phyloP scores from a whole-genome alignment of 345 rosid genomes.

The Acer campestre region DNA sequence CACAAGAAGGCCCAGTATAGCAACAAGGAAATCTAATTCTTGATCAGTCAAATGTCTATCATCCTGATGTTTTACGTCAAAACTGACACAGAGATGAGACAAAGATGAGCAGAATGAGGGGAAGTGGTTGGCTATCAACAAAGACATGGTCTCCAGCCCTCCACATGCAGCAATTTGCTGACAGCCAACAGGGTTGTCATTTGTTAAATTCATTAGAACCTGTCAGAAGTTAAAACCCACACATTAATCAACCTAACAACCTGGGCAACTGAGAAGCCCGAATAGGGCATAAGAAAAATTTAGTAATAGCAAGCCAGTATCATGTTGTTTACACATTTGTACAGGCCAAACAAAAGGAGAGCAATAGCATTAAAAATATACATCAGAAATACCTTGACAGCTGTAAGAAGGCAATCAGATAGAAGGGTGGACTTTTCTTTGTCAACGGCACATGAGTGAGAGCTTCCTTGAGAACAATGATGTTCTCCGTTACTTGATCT shows the following conservation, averaged over 20 bases:
- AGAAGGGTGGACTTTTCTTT: conserved; percentile 59
- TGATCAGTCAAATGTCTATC: conserved; percentile 73
- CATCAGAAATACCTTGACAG: conserved; percentile 64
- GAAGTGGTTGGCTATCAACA: conserved; percentile 75
- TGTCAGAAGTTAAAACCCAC: conserved; percentile 34
- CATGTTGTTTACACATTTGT: background rate
- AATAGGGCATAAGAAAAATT: conserved; percentile 5
- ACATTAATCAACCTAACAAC: conserved; percentile 13
- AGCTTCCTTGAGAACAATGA: conserved; percentile 38
- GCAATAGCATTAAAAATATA: too few species aligned
- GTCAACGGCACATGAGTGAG: conserved; percentile 40
- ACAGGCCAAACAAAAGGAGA: conserved; percentile 2
- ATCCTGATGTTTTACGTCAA: conserved; percentile 34
- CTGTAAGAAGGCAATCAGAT: conserved; percentile 85
- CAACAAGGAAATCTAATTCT: conserved; percentile 94
- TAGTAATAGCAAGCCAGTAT: background rate
- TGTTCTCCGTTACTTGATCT: conserved; percentile 32
- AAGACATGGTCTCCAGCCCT: conserved; percentile 80
- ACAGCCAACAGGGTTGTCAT: conserved; percentile 86
- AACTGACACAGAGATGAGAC: conserved; percentile 30
- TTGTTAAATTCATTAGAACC: conserved; percentile 95
- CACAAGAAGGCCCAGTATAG: conserved; percentile 87
- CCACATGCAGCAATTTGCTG: conserved; percentile 80
- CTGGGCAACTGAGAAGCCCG: background rate
- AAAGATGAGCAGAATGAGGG: conserved; percentile 61